These are phyloP conservation scores for Fusarium sulawesiense DNA, from an alignment of 2,329 filamentous ascomycete species.

Conservation along the genomic window DNA sequence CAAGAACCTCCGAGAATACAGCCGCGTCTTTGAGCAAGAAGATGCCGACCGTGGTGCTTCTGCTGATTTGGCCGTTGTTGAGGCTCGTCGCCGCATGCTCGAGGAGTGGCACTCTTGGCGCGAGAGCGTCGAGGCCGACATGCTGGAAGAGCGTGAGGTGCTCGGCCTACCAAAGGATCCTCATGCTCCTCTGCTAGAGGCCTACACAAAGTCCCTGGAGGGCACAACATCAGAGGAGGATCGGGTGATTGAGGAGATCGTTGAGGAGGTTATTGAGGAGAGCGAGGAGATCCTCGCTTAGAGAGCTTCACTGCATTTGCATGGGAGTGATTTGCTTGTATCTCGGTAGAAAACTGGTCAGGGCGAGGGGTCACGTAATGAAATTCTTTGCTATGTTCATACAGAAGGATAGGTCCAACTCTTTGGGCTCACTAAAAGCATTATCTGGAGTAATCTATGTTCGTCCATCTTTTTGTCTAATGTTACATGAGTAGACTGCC, in stretches of 20 bases:
- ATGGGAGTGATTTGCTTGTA: constrained; percentile 50
- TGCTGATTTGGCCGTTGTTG: constrained; percentile 93
- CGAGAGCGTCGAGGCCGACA: constrained; percentile 75
- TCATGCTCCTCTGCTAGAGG: constrained; percentile 69
- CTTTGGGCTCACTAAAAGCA: constrained; percentile 40
- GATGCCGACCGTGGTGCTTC: constrained; percentile 93
- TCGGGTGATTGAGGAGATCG: constrained; percentile 86
- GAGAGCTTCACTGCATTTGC: constrained; percentile 47
- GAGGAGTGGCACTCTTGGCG: constrained; percentile 92
- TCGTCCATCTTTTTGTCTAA: constrained; percentile 5
- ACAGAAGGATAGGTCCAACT: constrained; percentile 36
- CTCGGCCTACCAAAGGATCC: constrained; percentile 74
- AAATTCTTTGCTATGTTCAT: constrained; percentile 46
- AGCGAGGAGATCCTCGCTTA: constrained; percentile 77
- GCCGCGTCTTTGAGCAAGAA: constrained; percentile 92
- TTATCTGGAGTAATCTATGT: constrained; percentile 35
- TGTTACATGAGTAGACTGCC: no score
- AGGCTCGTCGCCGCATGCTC: constrained; percentile 83
- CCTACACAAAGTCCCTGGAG: constrained; percentile 64
- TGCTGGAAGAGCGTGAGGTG: constrained; percentile 76
- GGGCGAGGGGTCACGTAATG: constrained; percentile 51
- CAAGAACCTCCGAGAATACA: constrained; percentile 98
- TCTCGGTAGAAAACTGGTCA: constrained; percentile 49
- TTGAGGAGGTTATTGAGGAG: constrained; percentile 86
- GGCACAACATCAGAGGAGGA: constrained; percentile 72